phyloP scores from a whole-genome alignment of 495 filamentous ascomycete species.

The Aspergillus hancockii region DNA sequence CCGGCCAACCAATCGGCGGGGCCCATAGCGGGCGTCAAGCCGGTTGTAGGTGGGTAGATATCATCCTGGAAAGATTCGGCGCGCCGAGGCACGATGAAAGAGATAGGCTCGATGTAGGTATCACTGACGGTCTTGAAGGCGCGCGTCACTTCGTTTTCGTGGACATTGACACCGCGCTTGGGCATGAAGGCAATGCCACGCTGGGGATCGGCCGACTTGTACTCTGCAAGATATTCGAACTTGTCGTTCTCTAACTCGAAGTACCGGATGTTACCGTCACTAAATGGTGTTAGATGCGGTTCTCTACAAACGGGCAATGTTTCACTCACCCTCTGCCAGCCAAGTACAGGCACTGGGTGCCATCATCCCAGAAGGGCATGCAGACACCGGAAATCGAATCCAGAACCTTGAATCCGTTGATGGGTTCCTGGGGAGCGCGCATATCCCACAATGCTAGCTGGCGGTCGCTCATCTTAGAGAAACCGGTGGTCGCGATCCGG shows the following conservation, averaged over 20 bases:
- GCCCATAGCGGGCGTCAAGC: slow-evolving; percentile 75
- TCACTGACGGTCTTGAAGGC: slow-evolving; percentile 97
- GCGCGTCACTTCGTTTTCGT: slow-evolving; percentile 95
- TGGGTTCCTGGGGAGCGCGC: slow-evolving; percentile 72
- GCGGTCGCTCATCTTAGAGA: slow-evolving; percentile 96
- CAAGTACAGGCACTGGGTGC: slow-evolving; percentile 87
- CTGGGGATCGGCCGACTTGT: slow-evolving; percentile 93
- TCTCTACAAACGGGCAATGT: not conserved
- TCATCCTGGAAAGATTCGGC: slow-evolving; percentile 98
- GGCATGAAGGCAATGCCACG: slow-evolving; percentile 93
- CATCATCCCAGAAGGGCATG: slow-evolving; percentile 99
- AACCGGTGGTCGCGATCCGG: slow-evolving; percentile 91
- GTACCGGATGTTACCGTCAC: slow-evolving; percentile 98
- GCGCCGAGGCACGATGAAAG: slow-evolving; percentile 92
- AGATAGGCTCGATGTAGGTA: slow-evolving; percentile 90
- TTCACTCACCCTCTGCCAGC: slow-evolving; percentile 90
- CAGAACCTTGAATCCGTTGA: slow-evolving; percentile 82
- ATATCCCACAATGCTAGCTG: slow-evolving; percentile 96
- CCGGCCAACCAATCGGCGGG: slow-evolving; percentile 83
- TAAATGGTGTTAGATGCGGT: slow-evolving; percentile 34
- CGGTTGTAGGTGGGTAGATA: slow-evolving; percentile 84
- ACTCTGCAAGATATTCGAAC: slow-evolving; percentile 92
- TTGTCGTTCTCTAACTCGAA: slow-evolving; percentile 97
- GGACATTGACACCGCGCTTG: slow-evolving; percentile 90
- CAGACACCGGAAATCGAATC: slow-evolving; percentile 96